phyloP scores from a whole-genome alignment of 179 eudicot species.

The Amaranthus tricolor region DNA sequence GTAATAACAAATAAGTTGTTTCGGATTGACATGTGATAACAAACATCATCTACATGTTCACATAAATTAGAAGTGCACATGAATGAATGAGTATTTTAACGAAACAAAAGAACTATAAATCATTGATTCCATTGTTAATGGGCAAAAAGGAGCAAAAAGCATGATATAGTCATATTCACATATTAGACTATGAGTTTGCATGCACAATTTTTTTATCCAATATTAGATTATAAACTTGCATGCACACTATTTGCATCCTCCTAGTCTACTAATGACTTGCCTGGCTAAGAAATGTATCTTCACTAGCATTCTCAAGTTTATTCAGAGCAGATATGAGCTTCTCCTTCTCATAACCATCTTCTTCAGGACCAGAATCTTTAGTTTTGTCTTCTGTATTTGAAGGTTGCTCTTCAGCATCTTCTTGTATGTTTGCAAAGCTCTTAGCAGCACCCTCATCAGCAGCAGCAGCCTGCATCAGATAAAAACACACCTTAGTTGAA shows the following conservation, averaged over 20 bases:
- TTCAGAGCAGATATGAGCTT: constrained; percentile 64
- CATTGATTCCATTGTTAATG: background rate
- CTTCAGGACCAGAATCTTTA: constrained; percentile 39
- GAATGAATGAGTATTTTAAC: too few species aligned
- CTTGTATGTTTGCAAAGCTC: constrained; percentile 58
- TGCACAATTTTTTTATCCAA: too few species aligned
- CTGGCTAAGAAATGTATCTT: constrained; percentile 86
- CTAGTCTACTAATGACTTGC: constrained; percentile 35
- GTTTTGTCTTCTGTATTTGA: constrained; percentile 40
- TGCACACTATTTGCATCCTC: background rate
- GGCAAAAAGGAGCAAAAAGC: background rate
- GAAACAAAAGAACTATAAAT: background rate
- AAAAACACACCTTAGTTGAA: background rate
- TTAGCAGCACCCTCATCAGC: constrained; percentile 79
- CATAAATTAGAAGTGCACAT: too few species aligned
- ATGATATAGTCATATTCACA: background rate
- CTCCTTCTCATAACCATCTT: constrained; percentile 58
- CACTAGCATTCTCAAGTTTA: constrained; percentile 81
- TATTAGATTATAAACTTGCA: constrained; percentile 10
- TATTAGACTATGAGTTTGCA: constrained; percentile 11
- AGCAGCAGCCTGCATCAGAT: constrained; percentile 67
- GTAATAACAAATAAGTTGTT: too few species aligned
- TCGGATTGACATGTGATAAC: too few species aligned
- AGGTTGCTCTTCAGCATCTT: constrained; percentile 53
- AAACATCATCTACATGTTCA: too few species aligned